These are phyloP conservation scores for Pigoraptor vietnamica DNA, from an alignment of 78 protist genomes.

Conservation along the genomic window DNA sequence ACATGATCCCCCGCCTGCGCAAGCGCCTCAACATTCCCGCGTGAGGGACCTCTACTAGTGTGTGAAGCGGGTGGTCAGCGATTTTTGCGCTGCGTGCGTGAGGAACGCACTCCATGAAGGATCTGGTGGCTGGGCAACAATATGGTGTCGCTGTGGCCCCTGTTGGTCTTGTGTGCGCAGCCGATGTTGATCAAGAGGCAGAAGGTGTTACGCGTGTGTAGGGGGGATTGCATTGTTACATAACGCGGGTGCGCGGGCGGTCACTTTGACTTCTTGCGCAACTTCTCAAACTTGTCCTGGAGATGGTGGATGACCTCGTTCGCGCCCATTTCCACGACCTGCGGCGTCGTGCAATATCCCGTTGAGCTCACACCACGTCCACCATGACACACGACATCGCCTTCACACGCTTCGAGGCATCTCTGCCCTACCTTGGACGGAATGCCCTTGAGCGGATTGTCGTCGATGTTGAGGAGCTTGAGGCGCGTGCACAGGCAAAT, in stretches of 20 bases:
- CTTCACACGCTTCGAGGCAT: neutral
- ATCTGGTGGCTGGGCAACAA: too few relatives aligned
- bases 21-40: neutral
- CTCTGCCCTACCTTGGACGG: neutral
- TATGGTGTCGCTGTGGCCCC: too few relatives aligned
- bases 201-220: too few relatives aligned
- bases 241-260: neutral
- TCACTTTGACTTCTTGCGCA: neutral
- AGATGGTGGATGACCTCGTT: neutral
- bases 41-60: too few relatives aligned
- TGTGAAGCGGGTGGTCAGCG: too few relatives aligned
- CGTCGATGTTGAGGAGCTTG: neutral
- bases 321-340: neutral
- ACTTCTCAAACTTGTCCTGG: neutral
- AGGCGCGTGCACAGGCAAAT: neutral
- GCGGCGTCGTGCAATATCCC: too few relatives aligned
- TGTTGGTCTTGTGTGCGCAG: too few relatives aligned
- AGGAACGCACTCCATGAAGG: too few relatives aligned
- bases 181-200: too few relatives aligned
- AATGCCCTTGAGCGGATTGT: neutral
- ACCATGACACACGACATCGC: neutral
- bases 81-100: too few relatives aligned
- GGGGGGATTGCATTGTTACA: too few relatives aligned
- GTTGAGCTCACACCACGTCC: too few relatives aligned
- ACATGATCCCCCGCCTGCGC: constrained; percentile 30